phyloP scores from a whole-genome alignment of 495 filamentous ascomycete genomes.

The Tuber borchii region DNA sequence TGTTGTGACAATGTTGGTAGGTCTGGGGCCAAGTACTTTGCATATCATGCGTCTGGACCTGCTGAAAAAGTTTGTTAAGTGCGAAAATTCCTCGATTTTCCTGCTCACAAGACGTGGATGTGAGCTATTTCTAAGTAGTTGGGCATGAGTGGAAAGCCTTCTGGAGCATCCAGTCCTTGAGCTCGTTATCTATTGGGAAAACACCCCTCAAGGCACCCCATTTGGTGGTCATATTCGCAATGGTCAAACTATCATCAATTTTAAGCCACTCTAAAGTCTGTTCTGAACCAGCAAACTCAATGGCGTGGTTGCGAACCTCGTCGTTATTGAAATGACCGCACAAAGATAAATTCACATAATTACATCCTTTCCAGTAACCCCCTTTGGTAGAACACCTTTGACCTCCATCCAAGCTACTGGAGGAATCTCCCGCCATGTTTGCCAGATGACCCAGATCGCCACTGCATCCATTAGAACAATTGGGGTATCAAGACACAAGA shows the following conservation, averaged over 20 bases:
- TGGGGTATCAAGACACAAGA: constrained; percentile 69
- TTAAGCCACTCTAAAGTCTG: too few species aligned
- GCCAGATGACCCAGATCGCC: constrained; percentile 75
- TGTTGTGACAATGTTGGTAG: constrained; percentile 79
- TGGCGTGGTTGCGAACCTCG: too few species aligned
- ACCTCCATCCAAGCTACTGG: constrained; percentile 75
- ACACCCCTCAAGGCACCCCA: constrained; percentile 79
- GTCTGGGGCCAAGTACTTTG: constrained; percentile 70
- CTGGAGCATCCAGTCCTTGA: constrained; percentile 65
- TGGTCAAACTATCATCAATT: too few species aligned
- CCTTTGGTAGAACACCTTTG: constrained; percentile 63
- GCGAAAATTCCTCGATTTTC: constrained; percentile 60
- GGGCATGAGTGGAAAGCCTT: constrained; percentile 61
- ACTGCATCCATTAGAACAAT: constrained; percentile 84
- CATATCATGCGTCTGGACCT: constrained; percentile 71
- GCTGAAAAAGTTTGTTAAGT: constrained; percentile 58
- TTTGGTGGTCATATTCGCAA: too few species aligned
- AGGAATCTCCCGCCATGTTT: constrained; percentile 86
- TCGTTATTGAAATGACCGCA: constrained; percentile 83
- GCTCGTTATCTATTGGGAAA: constrained; percentile 72
- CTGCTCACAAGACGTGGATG: constrained; percentile 59
- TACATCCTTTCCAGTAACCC: constrained; percentile 92
- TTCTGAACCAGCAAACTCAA: too few species aligned
- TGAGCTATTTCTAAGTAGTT: constrained; percentile 40
- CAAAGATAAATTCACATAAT: constrained; percentile 84